Evolutionary conservation across 257 asterid genomes (phyloP), one percentile per base, ranked within the genome.

Genomic region (Solanum pinnatisectum): DNA sequence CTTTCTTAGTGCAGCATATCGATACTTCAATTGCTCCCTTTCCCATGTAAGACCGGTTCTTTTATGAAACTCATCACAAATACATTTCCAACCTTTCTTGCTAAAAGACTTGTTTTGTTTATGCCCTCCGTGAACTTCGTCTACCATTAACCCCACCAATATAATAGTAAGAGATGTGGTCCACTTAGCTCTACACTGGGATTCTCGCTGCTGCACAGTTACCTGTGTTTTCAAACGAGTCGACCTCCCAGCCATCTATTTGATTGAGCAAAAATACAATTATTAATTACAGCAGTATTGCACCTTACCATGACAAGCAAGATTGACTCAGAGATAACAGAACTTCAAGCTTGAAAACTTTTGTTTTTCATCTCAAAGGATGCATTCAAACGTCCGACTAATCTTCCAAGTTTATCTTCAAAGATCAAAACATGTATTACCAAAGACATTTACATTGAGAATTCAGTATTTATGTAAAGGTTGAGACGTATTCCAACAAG

Each of bases 121-220:
- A 86, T 94, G 89, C 63, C 98, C 98, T 89, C 91, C 89, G 76
- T 91, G 91, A 89, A 93, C 92, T 88, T 95, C 92, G 10, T 95
- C 96, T 9, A 92, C 95, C 98, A 95, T 91, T 92, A 94, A 90
- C 86, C 93, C 97, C 33, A 85, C 94, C 83, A 95, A 87, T 23
- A 90, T 89, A 87, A 90, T 93, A 36, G 98, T 95, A 87, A 94
- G 92, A 22, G 93, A 72, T 37, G 92, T 42, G 46, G 97, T 95
- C 98, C 98, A 95, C 88, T 92, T 95, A 32, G 98, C 98, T 92
- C 98, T 94, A 20, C 92, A 90, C 76, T 94, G 98, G 86, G 91
- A 90, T 89, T 94, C 96, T 37, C 90, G 90, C 89, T 91, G 94
- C 90, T 90, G 93, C 30, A 37, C 89, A 65, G 87, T 23, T 86